A percentile compares a stretch with the other conserved stretches of the same genome.
Conservation (phyloP, 2,329 filamentous ascomycete genomes). For the Phialophora expanda region DNA sequence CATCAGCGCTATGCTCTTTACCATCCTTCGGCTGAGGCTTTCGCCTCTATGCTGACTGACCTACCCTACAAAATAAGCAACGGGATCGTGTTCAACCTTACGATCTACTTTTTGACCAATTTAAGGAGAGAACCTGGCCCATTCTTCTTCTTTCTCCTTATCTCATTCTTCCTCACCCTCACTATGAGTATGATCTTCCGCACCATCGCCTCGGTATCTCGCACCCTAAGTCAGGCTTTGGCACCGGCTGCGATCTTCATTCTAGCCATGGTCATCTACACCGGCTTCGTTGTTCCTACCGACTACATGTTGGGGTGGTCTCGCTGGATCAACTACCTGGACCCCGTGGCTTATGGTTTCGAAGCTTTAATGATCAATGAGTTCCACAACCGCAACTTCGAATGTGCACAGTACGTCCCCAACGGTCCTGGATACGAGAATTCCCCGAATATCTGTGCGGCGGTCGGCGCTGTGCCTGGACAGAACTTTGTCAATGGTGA, state of each 20-base stretch:
- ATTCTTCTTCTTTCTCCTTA: slow-evolving; percentile 86
- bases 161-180: slow-evolving; percentile 65
- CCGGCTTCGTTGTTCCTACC: slow-evolving; percentile 68
- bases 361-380: slow-evolving; percentile 64
- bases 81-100: slow-evolving; percentile 75
- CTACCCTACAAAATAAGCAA: slow-evolving; percentile 83
- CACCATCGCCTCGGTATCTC: slow-evolving; percentile 75
- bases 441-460: slow-evolving; percentile 62
- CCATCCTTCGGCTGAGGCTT: slow-evolving; percentile 86
- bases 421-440: slow-evolving; percentile 64
- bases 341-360: slow-evolving; percentile 70
- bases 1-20: slow-evolving; percentile 86
- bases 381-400: slow-evolving; percentile 63
- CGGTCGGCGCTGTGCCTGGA: slow-evolving; percentile 62
- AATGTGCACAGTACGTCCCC: slow-evolving; percentile 59
- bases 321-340: slow-evolving; percentile 70
- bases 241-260: slow-evolving; percentile 60
- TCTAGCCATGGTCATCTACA: slow-evolving; percentile 67
- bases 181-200: slow-evolving; percentile 58
- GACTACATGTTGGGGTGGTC: slow-evolving; percentile 68
- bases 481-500: slow-evolving; percentile 61
- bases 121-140: slow-evolving; percentile 73
- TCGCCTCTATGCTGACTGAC: slow-evolving; percentile 83
- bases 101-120: slow-evolving; percentile 86
- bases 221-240: slow-evolving; percentile 68